Evolutionary conservation across 2,329 filamentous ascomycete species (phyloP), one percentile per base, ranked within the genome.

Genomic region (Onygenales sp.): DNA sequence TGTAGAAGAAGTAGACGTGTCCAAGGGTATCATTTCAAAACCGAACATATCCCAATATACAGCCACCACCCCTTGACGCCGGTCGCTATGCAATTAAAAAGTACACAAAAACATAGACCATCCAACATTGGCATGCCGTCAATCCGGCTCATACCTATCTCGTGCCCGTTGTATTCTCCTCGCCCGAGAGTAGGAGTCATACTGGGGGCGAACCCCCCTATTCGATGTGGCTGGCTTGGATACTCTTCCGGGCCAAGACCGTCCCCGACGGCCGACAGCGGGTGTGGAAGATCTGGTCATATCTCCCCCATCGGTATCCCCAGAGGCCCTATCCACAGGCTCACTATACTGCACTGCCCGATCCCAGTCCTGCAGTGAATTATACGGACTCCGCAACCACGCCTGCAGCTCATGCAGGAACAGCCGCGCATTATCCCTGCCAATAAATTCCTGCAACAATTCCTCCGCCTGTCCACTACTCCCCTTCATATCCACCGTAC

Each of bases 321-420:
- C 49, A 27, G 39, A 9, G 8, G 36, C 9, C 17, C 6, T 36
- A 32, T 39, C 33, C 21, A 17, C 52, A n/a, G 33, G 10, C 48
- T 67, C 65, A 10, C 67, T 61, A 63, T 95, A 95, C 67, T 92
- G 88, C 11, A 91, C 87, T 58, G 83, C 75, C 14, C 78, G 74
- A 71, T 96, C 92, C 89, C 90, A 97, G 46, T 85, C 85, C 50
- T 82, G 77, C 7, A 95, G 68, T 7, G 78, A 82, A 2, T 69
- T 76, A 62, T 82, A 92, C 0, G 91, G 90, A 67, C 90, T 95
- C 53, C 88, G 78, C 59, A 97, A 69, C 83, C 88, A 97, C 9
- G 83, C 81, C 56, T 85, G 80, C 56, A 96, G 69, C 71, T 97
- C 92, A 69, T 97, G 92, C 55, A 95, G 69, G 59, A 97, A 88